These are phyloP conservation scores for Xylaria sp. DNA, from an alignment of 2,329 filamentous ascomycete genomes.

Conservation along the genomic window DNA sequence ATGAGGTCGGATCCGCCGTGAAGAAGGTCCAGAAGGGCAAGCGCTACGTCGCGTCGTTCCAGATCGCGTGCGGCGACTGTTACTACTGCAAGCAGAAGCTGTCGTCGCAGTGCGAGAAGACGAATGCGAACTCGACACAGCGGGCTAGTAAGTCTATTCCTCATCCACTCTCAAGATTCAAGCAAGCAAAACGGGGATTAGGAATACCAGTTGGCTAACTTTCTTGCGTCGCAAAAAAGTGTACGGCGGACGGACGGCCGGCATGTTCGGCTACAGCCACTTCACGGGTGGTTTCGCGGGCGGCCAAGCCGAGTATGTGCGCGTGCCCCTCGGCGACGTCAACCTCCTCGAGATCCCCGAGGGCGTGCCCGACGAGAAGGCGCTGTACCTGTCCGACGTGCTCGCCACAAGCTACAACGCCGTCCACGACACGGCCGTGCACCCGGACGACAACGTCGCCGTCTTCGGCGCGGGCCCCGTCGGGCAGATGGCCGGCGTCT, in stretches of 20 bases:
- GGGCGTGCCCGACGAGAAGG: constrained; percentile 83
- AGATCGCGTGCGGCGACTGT: constrained; percentile 77
- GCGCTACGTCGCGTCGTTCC: constrained; percentile 83
- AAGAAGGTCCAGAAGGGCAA: constrained; percentile 63
- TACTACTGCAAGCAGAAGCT: constrained; percentile 80
- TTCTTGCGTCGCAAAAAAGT: constrained; percentile 48
- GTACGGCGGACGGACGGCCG: constrained; percentile 79
- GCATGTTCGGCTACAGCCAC: constrained; percentile 75
- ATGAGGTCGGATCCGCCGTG: constrained; percentile 60
- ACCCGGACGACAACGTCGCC: constrained; percentile 76
- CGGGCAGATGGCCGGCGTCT: constrained; percentile 82
- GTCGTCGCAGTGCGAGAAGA: constrained; percentile 79
- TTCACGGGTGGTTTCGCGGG: constrained; percentile 88
- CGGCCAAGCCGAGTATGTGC: constrained; percentile 85
- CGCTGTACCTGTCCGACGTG: constrained; percentile 80
- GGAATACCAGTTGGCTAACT: constrained; percentile 1
- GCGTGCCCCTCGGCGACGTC: constrained; percentile 79
- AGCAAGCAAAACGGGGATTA: no score
- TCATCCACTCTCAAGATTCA: no score
- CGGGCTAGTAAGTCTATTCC: constrained; percentile 54
- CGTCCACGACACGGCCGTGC: constrained; percentile 84
- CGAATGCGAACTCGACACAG: constrained; percentile 73
- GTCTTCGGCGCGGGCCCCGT: constrained; percentile 88
- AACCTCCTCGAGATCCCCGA: constrained; percentile 82
- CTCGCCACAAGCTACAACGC: constrained; percentile 79